Conservation (phyloP, 1,284 basidiomycete genomes). For the Tetrapyrgos nigripes region DNA sequence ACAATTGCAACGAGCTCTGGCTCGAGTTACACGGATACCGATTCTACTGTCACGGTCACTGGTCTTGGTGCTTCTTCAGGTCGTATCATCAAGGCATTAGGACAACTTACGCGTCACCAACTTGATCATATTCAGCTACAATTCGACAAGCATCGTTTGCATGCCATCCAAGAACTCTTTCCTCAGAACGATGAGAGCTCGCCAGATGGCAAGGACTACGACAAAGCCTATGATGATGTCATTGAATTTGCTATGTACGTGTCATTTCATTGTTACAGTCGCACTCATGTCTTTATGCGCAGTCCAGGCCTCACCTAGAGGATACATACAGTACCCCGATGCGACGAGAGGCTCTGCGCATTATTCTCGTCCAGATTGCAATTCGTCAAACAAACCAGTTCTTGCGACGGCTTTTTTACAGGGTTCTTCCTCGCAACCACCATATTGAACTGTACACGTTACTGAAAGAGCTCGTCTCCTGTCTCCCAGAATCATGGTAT, state of each 20-base stretch:
- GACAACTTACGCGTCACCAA: background rate
- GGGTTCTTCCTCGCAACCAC: background rate
- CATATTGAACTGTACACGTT: background rate
- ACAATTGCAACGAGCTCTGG: background rate
- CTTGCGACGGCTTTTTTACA: background rate
- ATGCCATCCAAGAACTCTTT: background rate
- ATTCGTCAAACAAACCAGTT: background rate
- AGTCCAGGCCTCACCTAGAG: background rate
- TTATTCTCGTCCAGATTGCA: background rate
- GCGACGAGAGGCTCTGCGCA: background rate
- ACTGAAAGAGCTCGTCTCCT: background rate
- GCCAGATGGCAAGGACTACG: background rate
- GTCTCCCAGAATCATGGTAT: background rate
- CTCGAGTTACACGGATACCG: background rate
- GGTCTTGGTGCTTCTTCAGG: background rate
- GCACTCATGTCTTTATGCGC: background rate
- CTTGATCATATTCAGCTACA: background rate
- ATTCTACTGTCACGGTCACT: background rate
- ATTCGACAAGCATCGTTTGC: background rate
- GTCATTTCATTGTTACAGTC: background rate
- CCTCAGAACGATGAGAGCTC: background rate
- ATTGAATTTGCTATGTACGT: slow-evolving; percentile 4
- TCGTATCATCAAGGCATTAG: background rate
- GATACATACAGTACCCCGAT: background rate
- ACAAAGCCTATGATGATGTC: background rate